Base-by-base conservation (phyloP, 176 grass and related monocot species). In the Pharus latifolius region DNA sequence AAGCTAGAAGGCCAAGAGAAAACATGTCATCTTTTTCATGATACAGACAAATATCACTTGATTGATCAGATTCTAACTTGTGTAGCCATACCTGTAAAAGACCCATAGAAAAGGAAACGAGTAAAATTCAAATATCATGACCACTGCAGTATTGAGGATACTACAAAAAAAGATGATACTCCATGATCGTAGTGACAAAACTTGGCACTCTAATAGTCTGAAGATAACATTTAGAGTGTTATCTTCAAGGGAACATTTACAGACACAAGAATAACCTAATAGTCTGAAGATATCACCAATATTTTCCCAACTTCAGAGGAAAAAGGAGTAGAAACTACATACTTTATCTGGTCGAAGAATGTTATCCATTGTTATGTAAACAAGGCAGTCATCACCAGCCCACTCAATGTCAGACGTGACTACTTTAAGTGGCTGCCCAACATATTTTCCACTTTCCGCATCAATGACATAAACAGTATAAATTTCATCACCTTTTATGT, bases 341-440 rank as follows among this genome's bases (percentile, higher is more conserved):
- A 91, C 93, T 91, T 92, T 97, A 82, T 97, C 89, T 24, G 89
- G 89, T 8, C 93, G 80, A 80, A 80, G 93, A 79, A 85, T 82
- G 55, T 28, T 69, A 56, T 97, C 89, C 93, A 97, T 97, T 16
- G 89, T 97, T 62, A 85, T 61, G 72, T 92, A 97, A 70, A 92
- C 83, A 31, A 97, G 77, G 61, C 77, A 23, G 18, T 92, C 83
- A 67, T 97, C 77, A 60, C 82, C 88, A 82, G 80, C 86, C 93
- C 93, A 97, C 73, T 82, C 80, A 63, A 97, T 49, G 55, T 85
- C 74, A 41, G 83, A 90, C 79, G 93, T 92, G 43, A 90, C 82
- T 64, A 65, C 80, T 78, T 84, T 80, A 48, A 92, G 78, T 74
- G 83, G 70, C 10, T 84, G 76, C 32, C 79, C 93, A 80, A 90